Evolutionary conservation across 768 basidiomycete genomes (phyloP), one percentile per base, ranked within the genome.

Genomic region (Chalciporus piperatus): DNA sequence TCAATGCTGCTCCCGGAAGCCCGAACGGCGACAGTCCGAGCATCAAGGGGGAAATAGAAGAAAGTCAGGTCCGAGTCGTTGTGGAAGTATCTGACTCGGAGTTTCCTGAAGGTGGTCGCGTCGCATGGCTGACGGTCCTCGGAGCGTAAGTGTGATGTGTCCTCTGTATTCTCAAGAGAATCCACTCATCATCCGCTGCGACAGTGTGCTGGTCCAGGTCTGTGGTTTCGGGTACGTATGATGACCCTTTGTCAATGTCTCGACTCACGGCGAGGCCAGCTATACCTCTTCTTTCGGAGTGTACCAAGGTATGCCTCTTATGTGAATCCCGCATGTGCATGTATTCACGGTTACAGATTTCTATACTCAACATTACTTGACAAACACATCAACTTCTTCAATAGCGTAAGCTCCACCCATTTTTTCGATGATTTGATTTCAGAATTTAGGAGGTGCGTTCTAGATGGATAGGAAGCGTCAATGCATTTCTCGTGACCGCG

Each of bases 401-500:
- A 72, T 74, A 51, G 69, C 71, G 74, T 73, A 44, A 49, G 72
- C 33, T 46, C 16, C 20, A 32, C 27, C 46, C 8, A 12, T 17
- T 46, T 19, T n/a, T 20, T n/a, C 7, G 2, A 3, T 27, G 19
- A 22, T 22, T 22, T 43, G 12, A 25, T 13, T 9, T 14, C 0
- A 10, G 11, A 14, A 7, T 9, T 43, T 42, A 25, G 62, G 44
- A 30, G 23, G 3, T 30, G 35, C 23, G 28, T 10, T 53, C 32
- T 43, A 70, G 70, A 12, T 74, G 71, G 71, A 74, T 83, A 52
- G 81, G 80, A 38, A 74, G 78, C 23, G 57, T 73, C 16, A 77
- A 80, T 54, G 58, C 74, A 1, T 73, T 76, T 41, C 61, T 79
- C 11, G 52, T 69, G 16, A 56, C 75, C 19, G 59, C 64, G 0